Percentiles rank a stretch among this genome's conserved stretches.
Evolutionary conservation across 768 basidiomycete species (phyloP).

Genomic region (Holtermannia corniformis): DNA sequence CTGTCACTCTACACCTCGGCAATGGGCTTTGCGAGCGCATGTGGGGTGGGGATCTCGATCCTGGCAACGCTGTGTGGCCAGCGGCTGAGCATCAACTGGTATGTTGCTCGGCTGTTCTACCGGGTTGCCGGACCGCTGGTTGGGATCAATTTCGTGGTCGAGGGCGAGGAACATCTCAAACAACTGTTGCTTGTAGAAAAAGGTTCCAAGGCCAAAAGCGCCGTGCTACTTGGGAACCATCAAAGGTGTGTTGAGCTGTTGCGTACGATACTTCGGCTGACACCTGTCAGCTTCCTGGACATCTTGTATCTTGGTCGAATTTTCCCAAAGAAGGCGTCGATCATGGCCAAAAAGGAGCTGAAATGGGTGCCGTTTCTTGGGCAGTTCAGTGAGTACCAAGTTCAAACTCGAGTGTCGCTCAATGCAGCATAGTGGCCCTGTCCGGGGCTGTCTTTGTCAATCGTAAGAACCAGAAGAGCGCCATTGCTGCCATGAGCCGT

Average conservation of each 20-base stretch:
- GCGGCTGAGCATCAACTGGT: slow-evolving; percentile 53
- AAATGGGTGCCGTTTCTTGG: slow-evolving; percentile 72
- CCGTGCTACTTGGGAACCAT: slow-evolving; percentile 75
- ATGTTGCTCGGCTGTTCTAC: slow-evolving; percentile 78
- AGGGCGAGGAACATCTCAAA: slow-evolving; percentile 73
- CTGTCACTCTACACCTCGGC: slow-evolving; percentile 61
- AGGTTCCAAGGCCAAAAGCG: slow-evolving; percentile 50
- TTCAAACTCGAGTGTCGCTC: neutral
- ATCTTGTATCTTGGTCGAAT: slow-evolving; percentile 70
- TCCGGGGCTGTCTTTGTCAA: slow-evolving; percentile 89
- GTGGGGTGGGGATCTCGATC: slow-evolving; percentile 56
- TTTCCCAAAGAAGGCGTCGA: slow-evolving; percentile 69
- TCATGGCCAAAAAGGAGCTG: slow-evolving; percentile 86
- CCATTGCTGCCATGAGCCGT: slow-evolving; percentile 62
- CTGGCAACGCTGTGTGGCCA: slow-evolving; percentile 58
- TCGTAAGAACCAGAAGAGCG: slow-evolving; percentile 62
- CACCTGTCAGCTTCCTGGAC: slow-evolving; percentile 39
- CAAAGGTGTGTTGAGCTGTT: slow-evolving; percentile 50
- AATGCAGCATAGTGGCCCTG: slow-evolving; percentile 52
- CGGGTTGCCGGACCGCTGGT: slow-evolving; percentile 53
- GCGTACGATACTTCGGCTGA: slow-evolving; percentile 61
- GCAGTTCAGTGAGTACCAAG: slow-evolving; percentile 51
- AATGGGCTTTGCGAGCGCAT: slow-evolving; percentile 61
- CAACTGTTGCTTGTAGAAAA: slow-evolving; percentile 9
- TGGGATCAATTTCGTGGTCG: slow-evolving; percentile 62